phyloP scores from a whole-genome alignment of 176 grass and related monocot genomes.

The Hyparrhenia diplandra region DNA sequence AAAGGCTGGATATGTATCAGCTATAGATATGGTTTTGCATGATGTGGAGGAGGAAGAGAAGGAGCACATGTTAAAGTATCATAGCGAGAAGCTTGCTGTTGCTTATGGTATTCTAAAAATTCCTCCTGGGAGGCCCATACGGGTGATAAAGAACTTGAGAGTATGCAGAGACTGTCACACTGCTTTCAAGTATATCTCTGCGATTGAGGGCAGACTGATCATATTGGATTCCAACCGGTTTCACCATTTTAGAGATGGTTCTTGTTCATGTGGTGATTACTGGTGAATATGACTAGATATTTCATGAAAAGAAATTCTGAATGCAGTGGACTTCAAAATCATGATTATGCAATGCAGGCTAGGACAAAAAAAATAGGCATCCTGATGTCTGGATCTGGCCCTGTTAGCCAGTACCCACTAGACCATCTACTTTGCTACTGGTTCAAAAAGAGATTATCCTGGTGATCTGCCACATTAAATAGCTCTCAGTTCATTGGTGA shows the following conservation, averaged over 20 bases:
- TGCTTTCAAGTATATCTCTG: constrained; percentile 81
- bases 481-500: too few species aligned
- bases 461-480: background rate
- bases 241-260: constrained; percentile 86
- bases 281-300: constrained; percentile 46
- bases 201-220: constrained; percentile 77
- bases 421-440: background rate
- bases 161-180: constrained; percentile 86
- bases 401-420: background rate
- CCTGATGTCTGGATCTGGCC: too few species aligned
- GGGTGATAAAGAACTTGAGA: constrained; percentile 85
- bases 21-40: constrained; percentile 88
- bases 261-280: constrained; percentile 95
- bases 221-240: constrained; percentile 94
- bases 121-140: constrained; percentile 68
- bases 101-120: constrained; percentile 92
- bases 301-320: constrained; percentile 5
- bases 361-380: constrained; percentile 3
- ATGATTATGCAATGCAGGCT: background rate
- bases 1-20: constrained; percentile 75
- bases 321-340: background rate
- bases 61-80: constrained; percentile 83
- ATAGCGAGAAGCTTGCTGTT: constrained; percentile 86
- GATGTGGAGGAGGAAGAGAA: constrained; percentile 99
- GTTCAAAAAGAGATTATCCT: background rate